Percentiles rank a stretch among this genome's conserved stretches.
Conservation (phyloP, 176 grass and related monocot species). For the Oryza glaberrima region DNA sequence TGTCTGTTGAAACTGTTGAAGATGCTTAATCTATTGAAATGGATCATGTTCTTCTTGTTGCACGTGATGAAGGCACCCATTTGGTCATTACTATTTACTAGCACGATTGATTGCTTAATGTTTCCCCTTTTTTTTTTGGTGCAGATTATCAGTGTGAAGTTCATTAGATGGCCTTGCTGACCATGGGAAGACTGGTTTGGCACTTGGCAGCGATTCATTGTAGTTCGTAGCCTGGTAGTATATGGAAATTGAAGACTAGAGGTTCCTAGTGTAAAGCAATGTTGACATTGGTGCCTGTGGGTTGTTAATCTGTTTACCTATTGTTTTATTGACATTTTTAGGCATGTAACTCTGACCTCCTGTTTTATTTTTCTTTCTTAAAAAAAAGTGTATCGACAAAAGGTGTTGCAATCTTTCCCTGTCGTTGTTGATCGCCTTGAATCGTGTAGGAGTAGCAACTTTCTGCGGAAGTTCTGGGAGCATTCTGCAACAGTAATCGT, state of each 20-base stretch:
- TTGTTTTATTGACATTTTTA: constrained; percentile 54
- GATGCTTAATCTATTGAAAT: neutral
- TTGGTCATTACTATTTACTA: neutral
- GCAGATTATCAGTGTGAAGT: constrained; percentile 39
- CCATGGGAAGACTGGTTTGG: neutral
- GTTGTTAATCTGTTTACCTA: constrained; percentile 9
- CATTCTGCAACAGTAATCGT: neutral
- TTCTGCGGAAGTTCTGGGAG: neutral
- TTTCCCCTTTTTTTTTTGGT: neutral
- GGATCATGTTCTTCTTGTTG: neutral
- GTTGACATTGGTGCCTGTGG: constrained; percentile 14
- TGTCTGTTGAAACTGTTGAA: neutral
- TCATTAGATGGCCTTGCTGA: neutral
- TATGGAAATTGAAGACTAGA: constrained; percentile 34
- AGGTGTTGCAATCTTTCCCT: neutral
- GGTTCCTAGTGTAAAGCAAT: constrained; percentile 46
- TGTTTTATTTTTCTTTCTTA: neutral
- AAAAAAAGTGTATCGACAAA: neutral
- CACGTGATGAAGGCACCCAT: neutral
- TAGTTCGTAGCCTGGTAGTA: constrained; percentile 33
- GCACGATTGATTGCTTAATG: neutral
- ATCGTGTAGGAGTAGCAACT: neutral
- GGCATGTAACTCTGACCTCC: constrained; percentile 28
- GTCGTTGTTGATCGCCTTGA: neutral
- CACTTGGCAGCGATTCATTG: constrained; percentile 14